Conservation (phyloP, 2,329 filamentous ascomycete genomes). For the Cladosporium sp. region DNA sequence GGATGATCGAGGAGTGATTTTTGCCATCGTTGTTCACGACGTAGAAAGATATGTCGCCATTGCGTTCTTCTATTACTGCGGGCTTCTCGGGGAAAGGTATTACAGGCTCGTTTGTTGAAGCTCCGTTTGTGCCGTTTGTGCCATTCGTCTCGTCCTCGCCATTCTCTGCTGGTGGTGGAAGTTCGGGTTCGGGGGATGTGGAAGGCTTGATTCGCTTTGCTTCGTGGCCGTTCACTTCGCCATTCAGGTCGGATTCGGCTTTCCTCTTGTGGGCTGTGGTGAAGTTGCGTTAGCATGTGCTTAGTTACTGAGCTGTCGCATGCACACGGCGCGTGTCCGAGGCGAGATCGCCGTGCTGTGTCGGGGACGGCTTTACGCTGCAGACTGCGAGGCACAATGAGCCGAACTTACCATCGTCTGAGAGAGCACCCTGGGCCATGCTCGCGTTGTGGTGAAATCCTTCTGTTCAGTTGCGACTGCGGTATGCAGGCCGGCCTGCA, state of each 20-base stretch:
- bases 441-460: background rate
- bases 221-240: conserved; percentile 49
- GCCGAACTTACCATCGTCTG: background rate
- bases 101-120: conserved; percentile 38
- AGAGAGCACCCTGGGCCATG: conserved; percentile 7
- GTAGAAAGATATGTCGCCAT: conserved; percentile 91
- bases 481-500: background rate
- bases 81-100: conserved; percentile 92
- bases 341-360: background rate
- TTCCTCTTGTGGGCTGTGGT: conserved; percentile 61
- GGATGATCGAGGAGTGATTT: conserved; percentile 83
- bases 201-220: conserved; percentile 60
- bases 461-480: background rate
- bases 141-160: conserved; percentile 9
- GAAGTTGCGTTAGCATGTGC: background rate
- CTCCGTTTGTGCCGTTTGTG: conserved; percentile 5
- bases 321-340: background rate
- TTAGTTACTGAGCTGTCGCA: background rate
- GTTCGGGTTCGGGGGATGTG: conserved; percentile 32
- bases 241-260: conserved; percentile 58
- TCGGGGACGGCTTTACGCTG: too few relatives aligned
- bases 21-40: conserved; percentile 96
- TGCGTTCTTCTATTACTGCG: conserved; percentile 88
- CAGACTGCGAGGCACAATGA: too few relatives aligned
- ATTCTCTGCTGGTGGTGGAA: conserved; percentile 26